Conservation (phyloP, 306 rosid genomes). For the Pyrus communis region DNA sequence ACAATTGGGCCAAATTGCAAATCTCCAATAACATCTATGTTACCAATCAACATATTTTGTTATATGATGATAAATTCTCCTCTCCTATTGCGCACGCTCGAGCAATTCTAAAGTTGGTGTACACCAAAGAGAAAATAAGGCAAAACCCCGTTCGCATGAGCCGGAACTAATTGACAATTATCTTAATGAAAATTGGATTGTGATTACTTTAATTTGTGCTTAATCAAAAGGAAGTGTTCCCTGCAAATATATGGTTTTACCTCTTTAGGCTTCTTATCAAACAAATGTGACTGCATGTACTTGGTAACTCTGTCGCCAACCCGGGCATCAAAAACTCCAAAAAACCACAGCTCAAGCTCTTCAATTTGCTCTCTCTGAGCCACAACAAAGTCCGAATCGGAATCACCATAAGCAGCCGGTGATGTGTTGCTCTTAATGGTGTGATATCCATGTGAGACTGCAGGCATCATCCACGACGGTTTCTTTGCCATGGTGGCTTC, state of each 20-base stretch:
- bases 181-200: background rate
- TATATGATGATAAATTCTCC: background rate
- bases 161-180: background rate
- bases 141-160: background rate
- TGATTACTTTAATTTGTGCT: background rate
- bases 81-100: background rate
- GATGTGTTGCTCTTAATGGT: slow-evolving; percentile 23
- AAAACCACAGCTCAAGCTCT: slow-evolving; percentile 62
- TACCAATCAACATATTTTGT: background rate
- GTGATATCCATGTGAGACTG: slow-evolving; percentile 66
- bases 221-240: background rate
- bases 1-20: no score
- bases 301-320: slow-evolving; percentile 59
- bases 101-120: background rate
- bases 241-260: slow-evolving; percentile 17
- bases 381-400: slow-evolving; percentile 52
- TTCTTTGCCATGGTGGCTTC: slow-evolving; percentile 11
- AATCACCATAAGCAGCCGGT: slow-evolving; percentile 22
- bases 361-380: slow-evolving; percentile 65
- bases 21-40: no score
- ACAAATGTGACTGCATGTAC: slow-evolving; percentile 64
- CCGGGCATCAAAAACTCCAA: slow-evolving; percentile 56
- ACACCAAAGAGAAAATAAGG: background rate
- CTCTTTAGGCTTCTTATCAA: slow-evolving; percentile 52
- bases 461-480: slow-evolving; percentile 74